Evolutionary conservation across 2,329 filamentous ascomycete genomes (phyloP).

Genomic region (Falciphora oryzae): DNA sequence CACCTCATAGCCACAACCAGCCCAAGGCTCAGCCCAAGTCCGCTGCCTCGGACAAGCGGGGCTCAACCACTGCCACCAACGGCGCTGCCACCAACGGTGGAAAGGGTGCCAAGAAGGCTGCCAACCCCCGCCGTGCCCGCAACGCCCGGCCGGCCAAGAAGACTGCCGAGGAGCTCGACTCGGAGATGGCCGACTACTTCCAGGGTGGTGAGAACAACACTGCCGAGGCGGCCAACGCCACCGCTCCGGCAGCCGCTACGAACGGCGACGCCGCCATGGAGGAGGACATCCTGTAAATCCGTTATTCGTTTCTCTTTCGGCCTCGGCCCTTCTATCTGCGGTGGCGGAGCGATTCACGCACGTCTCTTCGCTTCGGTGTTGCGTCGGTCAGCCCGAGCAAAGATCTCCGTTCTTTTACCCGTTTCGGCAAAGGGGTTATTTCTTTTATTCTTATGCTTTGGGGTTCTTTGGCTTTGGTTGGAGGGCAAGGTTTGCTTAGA

Average conservation of each 20-base stretch:
- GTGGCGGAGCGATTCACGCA: background rate
- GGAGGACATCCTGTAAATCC: constrained; percentile 51
- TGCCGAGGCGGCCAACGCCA: constrained; percentile 37
- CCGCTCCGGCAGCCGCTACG: constrained; percentile 32
- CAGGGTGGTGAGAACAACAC: constrained; percentile 33
- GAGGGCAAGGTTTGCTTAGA: background rate
- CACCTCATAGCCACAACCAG: constrained; percentile 32
- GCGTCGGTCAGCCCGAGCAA: background rate
- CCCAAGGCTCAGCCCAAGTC: constrained; percentile 75
- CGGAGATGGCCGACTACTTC: constrained; percentile 97
- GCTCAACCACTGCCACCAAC: background rate
- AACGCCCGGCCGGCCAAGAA: constrained; percentile 69
- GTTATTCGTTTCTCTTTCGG: background rate
- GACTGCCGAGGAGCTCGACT: constrained; percentile 91
- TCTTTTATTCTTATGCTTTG: background rate
- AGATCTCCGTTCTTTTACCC: background rate
- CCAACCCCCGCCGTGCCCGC: constrained; percentile 42
- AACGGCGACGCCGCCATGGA: constrained; percentile 49
- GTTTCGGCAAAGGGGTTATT: background rate
- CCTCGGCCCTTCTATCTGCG: background rate
- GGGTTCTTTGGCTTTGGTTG: background rate
- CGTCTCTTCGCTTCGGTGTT: background rate
- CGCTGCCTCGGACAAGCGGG: constrained; percentile 65
- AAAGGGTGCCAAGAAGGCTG: constrained; percentile 42
- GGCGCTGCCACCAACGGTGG: constrained; percentile 40